Base-by-base conservation (phyloP, 257 asterid genomes). In the Jacaranda copaia region DNA sequence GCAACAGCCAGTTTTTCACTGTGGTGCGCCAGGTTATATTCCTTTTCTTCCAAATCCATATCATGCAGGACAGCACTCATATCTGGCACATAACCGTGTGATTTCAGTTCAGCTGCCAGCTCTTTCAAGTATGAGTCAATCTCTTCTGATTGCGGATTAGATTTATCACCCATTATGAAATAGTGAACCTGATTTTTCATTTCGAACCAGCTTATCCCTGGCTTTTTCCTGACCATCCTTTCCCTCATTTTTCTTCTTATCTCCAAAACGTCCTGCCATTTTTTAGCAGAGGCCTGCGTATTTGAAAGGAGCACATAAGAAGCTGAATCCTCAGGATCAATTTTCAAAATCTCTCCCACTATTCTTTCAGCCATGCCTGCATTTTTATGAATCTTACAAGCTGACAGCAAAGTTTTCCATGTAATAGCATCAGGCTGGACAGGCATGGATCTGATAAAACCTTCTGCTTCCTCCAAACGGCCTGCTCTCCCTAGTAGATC, bases 401-500 rank as follows among this genome's bases (percentile, higher is more conserved):
- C 98, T 0, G 99, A 89, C 10, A 94, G 71, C 70, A 94, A 77
- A 39, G 98, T 89, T 76, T 91, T 94, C 99, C 98, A 94, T 15
- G 84, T 87, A 56, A 94, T 75, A 4, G 85, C 73, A 53, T 94
- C 98, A 4, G 96, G 90, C 71, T 81, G 63, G 36, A 88, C 67
- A 2, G 92, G 89, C 96, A 95, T 91, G 75, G 97, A 89, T 73
- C 91, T 74, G 49, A 95, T 90, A 55, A 88, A 81, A 62, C 75
- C 74, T 78, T 95, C 97, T 16, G 96, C 99, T 80, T 91, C 98
- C 15, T 83, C 89, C 79, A 95, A 75, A 75, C 91, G 68, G 3
- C 99, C 99, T 42, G 92, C 87, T 79, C 99, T 86, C n/a, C 98
- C 96, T 13, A 92, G 84, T 71, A 95, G 96, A 82, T 95, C 99